Base-by-base conservation (phyloP, 805 yeast genomes). In the Saccharomyces jurei region DNA sequence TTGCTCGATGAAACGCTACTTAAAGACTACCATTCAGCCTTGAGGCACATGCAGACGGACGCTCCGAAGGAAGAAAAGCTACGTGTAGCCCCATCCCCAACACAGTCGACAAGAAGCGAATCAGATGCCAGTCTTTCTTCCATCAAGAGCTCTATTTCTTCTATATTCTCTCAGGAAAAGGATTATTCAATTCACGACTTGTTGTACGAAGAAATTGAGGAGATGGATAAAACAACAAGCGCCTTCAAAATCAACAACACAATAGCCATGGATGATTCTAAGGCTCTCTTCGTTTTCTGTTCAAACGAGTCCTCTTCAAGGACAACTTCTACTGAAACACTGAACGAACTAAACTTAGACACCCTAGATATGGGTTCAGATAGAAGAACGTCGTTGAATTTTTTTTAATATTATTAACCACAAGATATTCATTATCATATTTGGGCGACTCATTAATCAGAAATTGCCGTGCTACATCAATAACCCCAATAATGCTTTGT, bases 11-110 rank as follows among this genome's bases (percentile, higher is more conserved):
- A 63, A 30, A 60, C 57, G 13, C 50, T 66, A 41, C 60, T 66
- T 3, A 56, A 64, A 30, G 71, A 67, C 36, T 66, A 66, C 55
- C 63, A 62, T 50, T 41, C 63, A 21, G 69, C 68, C n/a, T 46
- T 66, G 14, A 57, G 55, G 44, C 56, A 55, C 46, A 26, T 36
- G 44, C 44, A 36, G 25, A 22, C 22, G 4, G n/a, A 46, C 22
- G 29, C 30, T 28, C 11, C 30, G 2, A 46, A 22, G 17, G 49
- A 46, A 22, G 49, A 46, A 17, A 28, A 28, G 30, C 49, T 46
- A 14, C 49, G 10, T 28, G 4, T 47, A 51, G 29, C 21, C 13
- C 41, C 50, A 13, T 50, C 36, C 2, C 36, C 29, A 17, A 11
- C 32, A 9, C 27, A 36, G 32, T 32, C 51, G 1, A 31, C 51